Evolutionary conservation across 2,329 filamentous ascomycete species (phyloP).

Genomic region (Paecilomyces fulvus): DNA sequence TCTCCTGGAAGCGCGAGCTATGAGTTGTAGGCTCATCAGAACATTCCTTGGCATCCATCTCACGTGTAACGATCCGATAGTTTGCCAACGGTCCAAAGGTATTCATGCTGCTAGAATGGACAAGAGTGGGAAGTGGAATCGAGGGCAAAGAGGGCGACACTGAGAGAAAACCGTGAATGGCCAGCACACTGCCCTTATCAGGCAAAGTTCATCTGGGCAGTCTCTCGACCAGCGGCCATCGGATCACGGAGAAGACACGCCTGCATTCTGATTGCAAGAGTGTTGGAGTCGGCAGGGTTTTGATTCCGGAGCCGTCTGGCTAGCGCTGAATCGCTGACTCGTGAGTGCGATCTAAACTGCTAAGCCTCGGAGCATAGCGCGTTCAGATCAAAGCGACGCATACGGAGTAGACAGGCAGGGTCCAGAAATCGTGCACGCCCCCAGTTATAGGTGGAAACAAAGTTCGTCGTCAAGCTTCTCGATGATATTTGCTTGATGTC

Average conservation of each 20-base stretch:
- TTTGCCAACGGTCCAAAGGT: not conserved
- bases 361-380: not conserved
- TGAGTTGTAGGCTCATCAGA: not conserved
- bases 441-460: not conserved
- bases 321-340: not conserved
- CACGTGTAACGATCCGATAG: not conserved
- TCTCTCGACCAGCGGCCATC: not conserved
- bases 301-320: not conserved
- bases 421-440: not conserved
- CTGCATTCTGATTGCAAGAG: not conserved
- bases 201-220: constrained; percentile 14
- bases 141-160: not conserved
- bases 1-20: not conserved
- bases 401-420: not conserved
- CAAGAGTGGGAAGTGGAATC: not conserved
- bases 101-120: not conserved
- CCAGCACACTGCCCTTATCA: constrained; percentile 19
- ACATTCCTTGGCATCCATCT: not conserved
- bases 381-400: not conserved
- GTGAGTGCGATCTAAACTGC: not conserved
- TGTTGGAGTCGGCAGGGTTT: not conserved
- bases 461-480: not conserved
- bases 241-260: not conserved
- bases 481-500: not conserved
- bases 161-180: constrained; percentile 15